Percentiles rank a stretch among this genome's conserved stretches.
phyloP scores from a whole-genome alignment of 169 alveolate species.

The Plasmodium gonderi region DNA sequence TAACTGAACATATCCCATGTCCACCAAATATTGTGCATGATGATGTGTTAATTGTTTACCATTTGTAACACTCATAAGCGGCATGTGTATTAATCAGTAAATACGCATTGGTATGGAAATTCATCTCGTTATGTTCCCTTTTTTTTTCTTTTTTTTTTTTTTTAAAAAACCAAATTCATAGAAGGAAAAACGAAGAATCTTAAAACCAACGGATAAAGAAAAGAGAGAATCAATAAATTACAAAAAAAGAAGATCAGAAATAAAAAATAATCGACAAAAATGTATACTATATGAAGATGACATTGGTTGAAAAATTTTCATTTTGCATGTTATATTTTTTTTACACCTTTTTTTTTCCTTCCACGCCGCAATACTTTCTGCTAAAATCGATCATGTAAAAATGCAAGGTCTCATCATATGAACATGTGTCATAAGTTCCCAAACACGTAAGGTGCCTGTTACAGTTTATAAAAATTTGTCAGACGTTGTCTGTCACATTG shows the following conservation, averaged over 20 bases:
- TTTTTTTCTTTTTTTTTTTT: background rate
- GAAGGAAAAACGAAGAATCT: conserved; percentile 79
- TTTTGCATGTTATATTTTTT: background rate
- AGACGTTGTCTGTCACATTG: too few relatives aligned
- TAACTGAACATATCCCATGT: too few relatives aligned
- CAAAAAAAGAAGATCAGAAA: conserved; percentile 80
- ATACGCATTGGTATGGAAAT: background rate
- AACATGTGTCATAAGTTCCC: too few relatives aligned
- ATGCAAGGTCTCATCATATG: background rate
- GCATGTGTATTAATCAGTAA: background rate
- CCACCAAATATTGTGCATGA: too few relatives aligned
- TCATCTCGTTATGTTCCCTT: background rate
- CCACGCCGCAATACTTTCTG: too few relatives aligned
- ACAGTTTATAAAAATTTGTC: too few relatives aligned
- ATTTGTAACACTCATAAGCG: too few relatives aligned
- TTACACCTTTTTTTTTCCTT: background rate
- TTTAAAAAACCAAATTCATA: conserved; percentile 11
- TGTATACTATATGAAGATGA: conserved; percentile 27
- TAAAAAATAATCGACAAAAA: conserved; percentile 79
- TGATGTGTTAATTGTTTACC: too few relatives aligned
- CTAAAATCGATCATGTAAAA: too few relatives aligned
- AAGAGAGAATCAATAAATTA: conserved; percentile 77
- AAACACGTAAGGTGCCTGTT: too few relatives aligned
- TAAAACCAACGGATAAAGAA: conserved; percentile 80
- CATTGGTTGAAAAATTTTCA: conserved; percentile 17